Evolutionary conservation across 2,329 filamentous ascomycete species (phyloP).

Genomic region (Zasmidium angulare): DNA sequence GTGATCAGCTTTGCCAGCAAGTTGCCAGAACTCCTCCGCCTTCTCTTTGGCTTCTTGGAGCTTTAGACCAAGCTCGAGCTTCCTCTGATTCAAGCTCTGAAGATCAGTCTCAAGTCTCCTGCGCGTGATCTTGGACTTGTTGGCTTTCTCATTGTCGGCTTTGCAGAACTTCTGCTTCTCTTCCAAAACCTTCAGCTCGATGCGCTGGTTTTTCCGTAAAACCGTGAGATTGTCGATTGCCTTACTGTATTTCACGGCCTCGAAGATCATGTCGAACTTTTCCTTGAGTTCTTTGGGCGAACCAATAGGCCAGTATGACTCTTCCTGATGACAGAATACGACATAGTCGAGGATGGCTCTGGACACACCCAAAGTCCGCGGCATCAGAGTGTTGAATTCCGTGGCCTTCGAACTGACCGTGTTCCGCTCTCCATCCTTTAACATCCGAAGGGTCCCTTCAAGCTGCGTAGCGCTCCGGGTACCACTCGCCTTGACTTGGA

Average conservation of each 20-base stretch:
- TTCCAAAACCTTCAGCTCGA: conserved; percentile 70
- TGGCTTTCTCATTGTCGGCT: conserved; percentile 79
- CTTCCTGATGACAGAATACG: conserved; percentile 98
- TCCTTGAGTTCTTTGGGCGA: conserved; percentile 85
- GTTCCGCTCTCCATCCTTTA: conserved; percentile 75
- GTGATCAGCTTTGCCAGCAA: conserved; percentile 70
- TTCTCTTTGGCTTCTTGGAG: conserved; percentile 57
- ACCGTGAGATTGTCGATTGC: conserved; percentile 93
- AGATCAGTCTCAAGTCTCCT: conserved; percentile 36
- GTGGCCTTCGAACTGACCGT: conserved; percentile 76
- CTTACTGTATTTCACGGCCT: conserved; percentile 94
- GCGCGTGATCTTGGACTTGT: conserved; percentile 61
- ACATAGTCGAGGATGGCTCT: conserved; percentile 88
- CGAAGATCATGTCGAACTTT: conserved; percentile 96
- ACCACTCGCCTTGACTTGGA: conserved; percentile 76
- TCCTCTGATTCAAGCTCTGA: conserved; percentile 63
- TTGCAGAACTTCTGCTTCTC: conserved; percentile 76
- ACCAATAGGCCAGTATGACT: conserved; percentile 95
- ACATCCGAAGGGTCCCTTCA: conserved; percentile 73
- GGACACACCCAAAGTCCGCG: conserved; percentile 83
- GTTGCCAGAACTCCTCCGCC: conserved; percentile 64
- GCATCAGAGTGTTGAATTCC: conserved; percentile 74
- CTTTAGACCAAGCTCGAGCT: conserved; percentile 61
- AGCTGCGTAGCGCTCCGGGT: conserved; percentile 76
- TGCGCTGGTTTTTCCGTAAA: conserved; percentile 77